These are phyloP conservation scores for Croton setiger DNA, from an alignment of 441 rosid species.

Conservation along the genomic window DNA sequence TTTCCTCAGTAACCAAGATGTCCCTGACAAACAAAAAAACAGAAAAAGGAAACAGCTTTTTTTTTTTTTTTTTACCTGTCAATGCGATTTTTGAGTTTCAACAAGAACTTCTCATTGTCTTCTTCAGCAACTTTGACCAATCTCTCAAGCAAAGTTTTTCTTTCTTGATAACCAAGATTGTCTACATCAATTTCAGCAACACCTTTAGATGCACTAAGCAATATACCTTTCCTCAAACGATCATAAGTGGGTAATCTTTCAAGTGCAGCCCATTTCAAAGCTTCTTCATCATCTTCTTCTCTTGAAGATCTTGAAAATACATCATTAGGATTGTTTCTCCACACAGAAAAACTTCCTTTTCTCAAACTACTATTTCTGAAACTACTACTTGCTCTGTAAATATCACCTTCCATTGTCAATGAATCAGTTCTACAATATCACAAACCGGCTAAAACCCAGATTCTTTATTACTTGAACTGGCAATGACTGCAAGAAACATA, in stretches of 20 bases:
- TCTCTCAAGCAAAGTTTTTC: conserved; percentile 22
- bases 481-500: background rate
- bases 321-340: background rate
- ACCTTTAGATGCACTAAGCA: conserved; percentile 14
- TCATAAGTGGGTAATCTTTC: conserved; percentile 33
- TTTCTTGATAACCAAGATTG: conserved; percentile 26
- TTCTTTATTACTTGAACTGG: background rate
- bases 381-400: background rate
- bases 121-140: conserved; percentile 25
- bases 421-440: background rate
- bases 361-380: background rate
- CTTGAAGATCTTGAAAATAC: background rate
- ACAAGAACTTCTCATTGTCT: conserved; percentile 26
- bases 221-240: conserved; percentile 32
- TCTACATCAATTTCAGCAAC: conserved; percentile 19
- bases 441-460: background rate
- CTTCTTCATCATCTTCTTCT: conserved; percentile 24
- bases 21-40: background rate
- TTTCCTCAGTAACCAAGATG: background rate
- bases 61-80: conserved; percentile 23
- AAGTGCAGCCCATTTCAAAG: conserved; percentile 32
- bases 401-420: background rate
- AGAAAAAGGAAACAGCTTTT: background rate
- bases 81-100: conserved; percentile 29
- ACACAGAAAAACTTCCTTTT: conserved; percentile 2